phyloP scores from a whole-genome alignment of 2,329 filamentous ascomycete species.

The Bipolaris gigantea region DNA sequence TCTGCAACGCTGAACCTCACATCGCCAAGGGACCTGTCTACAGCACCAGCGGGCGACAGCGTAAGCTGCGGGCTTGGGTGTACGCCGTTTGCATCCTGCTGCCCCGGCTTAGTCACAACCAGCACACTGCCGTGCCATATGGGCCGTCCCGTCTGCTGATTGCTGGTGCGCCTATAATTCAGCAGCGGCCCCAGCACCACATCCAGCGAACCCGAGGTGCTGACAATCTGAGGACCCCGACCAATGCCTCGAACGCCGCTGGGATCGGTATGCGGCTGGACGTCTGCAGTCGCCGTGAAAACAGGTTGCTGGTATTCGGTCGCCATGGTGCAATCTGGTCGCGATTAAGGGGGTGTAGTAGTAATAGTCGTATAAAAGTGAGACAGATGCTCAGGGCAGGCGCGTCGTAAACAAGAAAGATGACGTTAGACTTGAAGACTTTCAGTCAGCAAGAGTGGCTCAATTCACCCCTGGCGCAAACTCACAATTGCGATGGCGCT shows the following conservation, averaged over 20 bases:
- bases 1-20: conserved; percentile 27
- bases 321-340: conserved; percentile 6
- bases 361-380: background rate
- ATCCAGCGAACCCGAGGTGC: conserved; percentile 51
- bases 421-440: background rate
- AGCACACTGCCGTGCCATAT: conserved; percentile 85
- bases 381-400: background rate
- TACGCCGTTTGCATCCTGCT: conserved; percentile 38
- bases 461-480: conserved; percentile 4
- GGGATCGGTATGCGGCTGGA: conserved; percentile 22
- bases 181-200: conserved; percentile 73
- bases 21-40: conserved; percentile 28
- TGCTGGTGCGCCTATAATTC: conserved; percentile 76
- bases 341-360: background rate
- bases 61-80: conserved; percentile 59
- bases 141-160: conserved; percentile 48
- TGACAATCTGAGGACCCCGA: conserved; percentile 48
- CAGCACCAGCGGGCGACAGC: conserved; percentile 55
- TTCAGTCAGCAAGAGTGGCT: conserved; percentile 16
- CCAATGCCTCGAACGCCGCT: conserved; percentile 45
- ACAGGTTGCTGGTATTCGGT: background rate
- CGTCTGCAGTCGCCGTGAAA: background rate
- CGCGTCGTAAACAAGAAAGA: conserved; percentile 1
- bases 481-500: conserved; percentile 21
- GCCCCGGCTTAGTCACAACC: conserved; percentile 75